phyloP scores from a whole-genome alignment of 1,139 yeast genomes.

The Williopsis jadinii region DNA sequence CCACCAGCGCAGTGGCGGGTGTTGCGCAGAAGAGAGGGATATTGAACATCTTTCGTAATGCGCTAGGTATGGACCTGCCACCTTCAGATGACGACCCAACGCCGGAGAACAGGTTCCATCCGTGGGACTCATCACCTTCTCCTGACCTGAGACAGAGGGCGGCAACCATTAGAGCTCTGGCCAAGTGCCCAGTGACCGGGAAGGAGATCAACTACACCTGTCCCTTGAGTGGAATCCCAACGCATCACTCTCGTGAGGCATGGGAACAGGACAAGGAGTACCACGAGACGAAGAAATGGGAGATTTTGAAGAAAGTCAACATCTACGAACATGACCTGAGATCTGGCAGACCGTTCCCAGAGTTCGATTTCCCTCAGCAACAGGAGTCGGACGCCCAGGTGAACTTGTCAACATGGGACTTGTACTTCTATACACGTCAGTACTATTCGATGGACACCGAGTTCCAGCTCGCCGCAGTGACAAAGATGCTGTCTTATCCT shows the following conservation, averaged over 20 bases:
- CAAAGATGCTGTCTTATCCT: conserved; percentile 91
- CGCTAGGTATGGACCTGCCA: conserved; percentile 57
- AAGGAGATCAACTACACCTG: conserved; percentile 79
- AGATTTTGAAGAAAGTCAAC: conserved; percentile 76
- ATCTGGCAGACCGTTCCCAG: conserved; percentile 90
- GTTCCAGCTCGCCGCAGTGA: conserved; percentile 90
- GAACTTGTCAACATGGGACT: conserved; percentile 84
- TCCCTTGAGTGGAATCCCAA: conserved; percentile 92
- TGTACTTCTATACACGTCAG: conserved; percentile 86
- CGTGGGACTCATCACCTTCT: conserved; percentile 90
- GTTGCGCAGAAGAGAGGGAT: conserved; percentile 23
- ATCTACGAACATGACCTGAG: conserved; percentile 92
- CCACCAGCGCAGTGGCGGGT: neutral
- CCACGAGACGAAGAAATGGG: conserved; percentile 60
- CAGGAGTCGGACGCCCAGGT: conserved; percentile 75
- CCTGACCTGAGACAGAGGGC: conserved; percentile 88
- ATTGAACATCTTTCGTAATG: conserved; percentile 45
- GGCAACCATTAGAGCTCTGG: conserved; percentile 80
- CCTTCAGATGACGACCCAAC: conserved; percentile 58
- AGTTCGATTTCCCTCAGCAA: conserved; percentile 82
- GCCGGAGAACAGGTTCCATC: conserved; percentile 59
- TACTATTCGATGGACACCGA: conserved; percentile 96
- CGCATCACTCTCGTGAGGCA: conserved; percentile 85
- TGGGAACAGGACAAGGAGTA: conserved; percentile 78
- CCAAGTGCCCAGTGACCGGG: conserved; percentile 85